Conservation (phyloP, 1,139 yeast genomes). For the Hemisphaericaspora lyxosophila region DNA sequence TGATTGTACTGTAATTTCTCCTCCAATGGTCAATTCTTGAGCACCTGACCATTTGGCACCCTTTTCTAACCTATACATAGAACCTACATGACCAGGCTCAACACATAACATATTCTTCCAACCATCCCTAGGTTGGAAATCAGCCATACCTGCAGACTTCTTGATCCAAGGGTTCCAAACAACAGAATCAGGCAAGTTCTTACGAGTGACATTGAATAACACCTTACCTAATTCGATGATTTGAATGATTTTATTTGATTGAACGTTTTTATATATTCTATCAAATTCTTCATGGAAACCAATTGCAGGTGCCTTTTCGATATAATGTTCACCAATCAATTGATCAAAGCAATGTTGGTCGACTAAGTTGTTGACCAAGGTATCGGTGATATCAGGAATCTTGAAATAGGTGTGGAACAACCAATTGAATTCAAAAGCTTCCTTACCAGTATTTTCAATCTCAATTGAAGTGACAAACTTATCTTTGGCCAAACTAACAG, state of each 20-base stretch:
- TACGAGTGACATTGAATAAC: conserved; percentile 61
- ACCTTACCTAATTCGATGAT: conserved; percentile 70
- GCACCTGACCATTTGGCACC: conserved; percentile 66
- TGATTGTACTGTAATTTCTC: conserved; percentile 46
- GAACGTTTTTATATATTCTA: conserved; percentile 69
- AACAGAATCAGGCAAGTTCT: conserved; percentile 79
- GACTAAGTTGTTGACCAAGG: conserved; percentile 71
- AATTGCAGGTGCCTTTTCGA: conserved; percentile 71
- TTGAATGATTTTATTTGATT: conserved; percentile 56
- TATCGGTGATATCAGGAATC: conserved; percentile 73
- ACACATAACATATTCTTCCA: conserved; percentile 86
- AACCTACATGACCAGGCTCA: conserved; percentile 87
- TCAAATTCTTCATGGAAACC: conserved; percentile 80
- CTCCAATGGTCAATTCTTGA: conserved; percentile 38
- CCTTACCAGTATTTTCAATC: conserved; percentile 66
- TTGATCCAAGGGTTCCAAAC: conserved; percentile 98
- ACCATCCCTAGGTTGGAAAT: conserved; percentile 83
- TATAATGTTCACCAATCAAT: conserved; percentile 58
- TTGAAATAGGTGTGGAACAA: conserved; percentile 89
- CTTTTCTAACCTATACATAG: conserved; percentile 59
- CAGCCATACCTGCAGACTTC: conserved; percentile 77
- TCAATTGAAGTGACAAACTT: conserved; percentile 67
- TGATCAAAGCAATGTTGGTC: conserved; percentile 77
- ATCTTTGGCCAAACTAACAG: conserved; percentile 56
- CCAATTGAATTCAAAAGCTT: conserved; percentile 83